A percentile compares a stretch with the other conserved stretches of the same genome.
Evolutionary conservation across 331 rosid species (phyloP).

Genomic region (Spiraea crenata): DNA sequence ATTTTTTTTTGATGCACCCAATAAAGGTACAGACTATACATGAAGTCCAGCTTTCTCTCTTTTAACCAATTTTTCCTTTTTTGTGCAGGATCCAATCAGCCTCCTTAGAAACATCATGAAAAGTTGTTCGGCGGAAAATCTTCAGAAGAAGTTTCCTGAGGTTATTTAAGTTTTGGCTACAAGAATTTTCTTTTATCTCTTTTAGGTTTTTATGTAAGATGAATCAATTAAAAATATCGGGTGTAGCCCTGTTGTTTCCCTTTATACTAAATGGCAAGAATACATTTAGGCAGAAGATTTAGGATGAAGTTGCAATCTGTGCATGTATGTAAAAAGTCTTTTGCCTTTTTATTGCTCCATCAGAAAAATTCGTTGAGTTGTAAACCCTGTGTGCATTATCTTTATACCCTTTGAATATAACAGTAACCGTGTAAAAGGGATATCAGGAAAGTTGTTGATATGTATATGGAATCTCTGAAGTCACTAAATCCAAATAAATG

Average conservation of each 20-base stretch:
- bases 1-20: not conserved
- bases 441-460: too few species aligned
- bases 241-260: too few species aligned
- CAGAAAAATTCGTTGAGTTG: too few species aligned
- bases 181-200: not conserved
- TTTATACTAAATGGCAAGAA: not conserved
- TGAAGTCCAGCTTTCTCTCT: constrained; percentile 1
- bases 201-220: not conserved
- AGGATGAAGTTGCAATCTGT: not conserved
- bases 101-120: constrained; percentile 50
- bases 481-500: not conserved
- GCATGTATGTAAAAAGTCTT: too few species aligned
- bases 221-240: too few species aligned
- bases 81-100: constrained; percentile 54
- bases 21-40: not conserved
- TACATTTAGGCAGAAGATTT: not conserved
- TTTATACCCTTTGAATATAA: too few species aligned
- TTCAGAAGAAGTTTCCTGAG: constrained; percentile 49
- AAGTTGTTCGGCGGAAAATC: constrained; percentile 53
- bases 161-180: constrained; percentile 39
- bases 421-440: too few species aligned
- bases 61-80: constrained; percentile 9
- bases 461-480: not conserved
- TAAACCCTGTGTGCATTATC: too few species aligned
- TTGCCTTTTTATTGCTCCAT: too few species aligned